Percentiles rank a stretch among this genome's conserved stretches.
Evolutionary conservation across 495 filamentous ascomycete species (phyloP).

Genomic region (Margaritispora aquatica): DNA sequence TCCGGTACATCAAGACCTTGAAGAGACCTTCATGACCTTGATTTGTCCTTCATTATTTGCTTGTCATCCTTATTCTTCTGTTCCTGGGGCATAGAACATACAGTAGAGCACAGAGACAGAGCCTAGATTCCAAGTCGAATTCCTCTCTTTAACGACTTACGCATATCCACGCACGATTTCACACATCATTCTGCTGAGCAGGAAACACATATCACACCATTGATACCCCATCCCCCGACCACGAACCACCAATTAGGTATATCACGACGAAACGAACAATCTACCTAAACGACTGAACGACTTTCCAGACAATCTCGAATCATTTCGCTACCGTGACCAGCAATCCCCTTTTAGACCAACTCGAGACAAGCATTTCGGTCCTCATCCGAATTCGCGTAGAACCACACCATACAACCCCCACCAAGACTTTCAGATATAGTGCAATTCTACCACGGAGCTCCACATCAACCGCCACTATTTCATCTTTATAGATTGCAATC

Average conservation of each 20-base stretch:
- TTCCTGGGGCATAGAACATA: no score
- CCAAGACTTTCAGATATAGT: slow-evolving; percentile 3
- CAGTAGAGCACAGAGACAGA: not conserved
- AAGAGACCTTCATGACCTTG: no score
- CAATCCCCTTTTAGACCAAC: not conserved
- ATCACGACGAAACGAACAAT: no score
- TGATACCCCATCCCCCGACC: no score
- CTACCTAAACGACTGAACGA: no score
- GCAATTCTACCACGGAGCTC: not conserved
- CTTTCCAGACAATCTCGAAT: no score
- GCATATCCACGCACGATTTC: no score
- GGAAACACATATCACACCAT: no score
- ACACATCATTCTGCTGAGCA: not conserved
- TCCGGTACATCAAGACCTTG: not conserved
- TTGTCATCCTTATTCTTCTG: not conserved
- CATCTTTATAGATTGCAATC: not conserved
- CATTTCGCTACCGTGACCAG: not conserved
- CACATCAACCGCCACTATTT: not conserved
- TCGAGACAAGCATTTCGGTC: not conserved
- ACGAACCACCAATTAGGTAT: no score
- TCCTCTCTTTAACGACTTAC: no score
- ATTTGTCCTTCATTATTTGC: no score
- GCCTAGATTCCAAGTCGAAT: not conserved
- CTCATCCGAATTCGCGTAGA: slow-evolving; percentile 1
- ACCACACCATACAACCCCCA: not conserved